Base-by-base conservation (phyloP, 108 stramenopile species). In the Cyclotella choctawhatcheeana region DNA sequence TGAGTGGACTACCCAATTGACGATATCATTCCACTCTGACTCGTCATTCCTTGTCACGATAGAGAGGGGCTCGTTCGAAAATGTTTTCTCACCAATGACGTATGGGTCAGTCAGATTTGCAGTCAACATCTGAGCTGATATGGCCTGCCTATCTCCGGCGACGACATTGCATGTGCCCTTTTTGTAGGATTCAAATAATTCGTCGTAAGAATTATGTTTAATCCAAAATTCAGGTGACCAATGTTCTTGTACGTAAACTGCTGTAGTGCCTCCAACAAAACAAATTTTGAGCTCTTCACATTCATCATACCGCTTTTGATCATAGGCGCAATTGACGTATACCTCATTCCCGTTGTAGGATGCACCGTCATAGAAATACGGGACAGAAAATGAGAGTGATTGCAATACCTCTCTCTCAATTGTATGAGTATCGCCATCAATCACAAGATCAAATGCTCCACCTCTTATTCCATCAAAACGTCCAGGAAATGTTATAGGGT, bases 1-100 rank as follows among this genome's bases (percentile, higher is more conserved):
- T 13, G 84, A 58, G 37, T 83, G 55, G 0, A 85, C 5, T 6
- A 82, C 71, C 85, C 85, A 86, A 50, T 79, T 67, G 58, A 79
- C 74, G 53, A 86, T 76, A 66, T 79, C 61, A 10, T 64, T 67
- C 65, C 69, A 83, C 29, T 67, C 63, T 2, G 27, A 14, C 51
- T 77, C 76, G 26, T 56, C 51, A 14, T 44, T 30, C 40, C 76
- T 48, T 18, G 76, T 77, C n/a, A 69, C 72, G 37, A 58, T 20
- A 43, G 76, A 44, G n/a, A 58, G 24, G 47, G 76, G 76, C 26
- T 64, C 62, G 16, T 40, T 69, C 5, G 52, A 69, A 37, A 64
- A 51, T 2, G 30, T 22, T 12, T 33, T 54, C 2, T 40, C 52
- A 8, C 76, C 68, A 47, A 69, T 8, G 26, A 48, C 37, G 26